These are phyloP conservation scores for Gonapodya sp. DNA, from an alignment of 192 early-diverging fungal species.

Conservation along the genomic window DNA sequence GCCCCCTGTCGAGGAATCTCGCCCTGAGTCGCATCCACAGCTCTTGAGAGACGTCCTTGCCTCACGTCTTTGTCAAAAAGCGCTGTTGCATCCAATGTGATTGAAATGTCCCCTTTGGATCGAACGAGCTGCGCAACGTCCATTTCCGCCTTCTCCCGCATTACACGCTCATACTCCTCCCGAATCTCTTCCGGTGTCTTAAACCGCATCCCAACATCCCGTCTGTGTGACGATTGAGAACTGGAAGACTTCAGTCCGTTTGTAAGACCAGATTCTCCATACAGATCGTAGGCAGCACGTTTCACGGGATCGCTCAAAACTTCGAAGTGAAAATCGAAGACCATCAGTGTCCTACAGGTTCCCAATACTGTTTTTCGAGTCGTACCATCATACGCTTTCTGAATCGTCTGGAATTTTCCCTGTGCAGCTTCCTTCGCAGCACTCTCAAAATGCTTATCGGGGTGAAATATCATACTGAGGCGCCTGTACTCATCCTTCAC, in stretches of 20 bases:
- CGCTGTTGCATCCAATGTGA: background rate
- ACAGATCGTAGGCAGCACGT: conserved; percentile 6
- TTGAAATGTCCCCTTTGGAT: background rate
- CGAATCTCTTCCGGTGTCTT: conserved; percentile 12
- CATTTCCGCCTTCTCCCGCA: background rate
- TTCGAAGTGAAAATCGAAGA: background rate
- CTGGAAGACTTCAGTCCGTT: background rate
- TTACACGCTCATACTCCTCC: background rate
- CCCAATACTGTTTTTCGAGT: background rate
- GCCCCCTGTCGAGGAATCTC: no score
- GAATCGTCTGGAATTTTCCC: conserved; percentile 1
- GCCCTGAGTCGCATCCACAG: no score
- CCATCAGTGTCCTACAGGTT: background rate
- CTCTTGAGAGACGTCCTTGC: no score
- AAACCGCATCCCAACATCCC: background rate
- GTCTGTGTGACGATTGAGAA: background rate
- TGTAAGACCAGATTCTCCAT: background rate
- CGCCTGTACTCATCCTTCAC: conserved; percentile 6
- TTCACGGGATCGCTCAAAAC: background rate
- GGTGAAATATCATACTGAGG: conserved; percentile 5
- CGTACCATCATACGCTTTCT: conserved; percentile 6
- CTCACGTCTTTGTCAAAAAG: background rate
- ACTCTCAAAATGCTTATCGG: conserved; percentile 9
- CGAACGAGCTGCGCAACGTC: background rate
- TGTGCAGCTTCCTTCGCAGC: conserved; percentile 5